These are phyloP conservation scores for Elaeis guineensis DNA, from an alignment of 176 grass and related monocot genomes.

Conservation along the genomic window DNA sequence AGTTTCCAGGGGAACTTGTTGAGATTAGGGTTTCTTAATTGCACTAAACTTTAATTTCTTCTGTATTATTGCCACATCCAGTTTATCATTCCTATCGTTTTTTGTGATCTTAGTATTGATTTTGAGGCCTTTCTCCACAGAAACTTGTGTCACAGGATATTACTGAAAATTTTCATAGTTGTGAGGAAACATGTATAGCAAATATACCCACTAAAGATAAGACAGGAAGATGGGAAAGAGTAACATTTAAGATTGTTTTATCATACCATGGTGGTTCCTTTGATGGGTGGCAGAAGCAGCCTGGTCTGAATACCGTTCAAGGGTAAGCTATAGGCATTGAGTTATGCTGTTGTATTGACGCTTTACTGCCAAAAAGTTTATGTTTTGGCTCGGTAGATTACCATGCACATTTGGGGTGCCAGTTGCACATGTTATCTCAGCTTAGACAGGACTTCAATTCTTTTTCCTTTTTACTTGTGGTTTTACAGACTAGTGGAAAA, in stretches of 20 bases:
- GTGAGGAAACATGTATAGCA: slow-evolving; percentile 9
- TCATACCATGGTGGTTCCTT: slow-evolving; percentile 77
- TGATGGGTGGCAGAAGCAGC: slow-evolving; percentile 96
- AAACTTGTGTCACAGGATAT: slow-evolving; percentile 6
- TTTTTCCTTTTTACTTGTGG: slow-evolving; percentile 2
- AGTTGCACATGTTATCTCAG: too few species aligned
- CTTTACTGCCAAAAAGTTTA: too few species aligned
- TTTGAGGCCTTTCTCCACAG: slow-evolving; percentile 23
- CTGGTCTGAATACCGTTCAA: slow-evolving; percentile 75
- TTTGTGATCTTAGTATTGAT: neutral
- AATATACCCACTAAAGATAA: slow-evolving; percentile 35
- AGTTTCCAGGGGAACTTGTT: too few species aligned
- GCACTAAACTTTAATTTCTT: too few species aligned
- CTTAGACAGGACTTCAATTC: too few species aligned
- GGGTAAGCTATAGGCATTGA: slow-evolving; percentile 45
- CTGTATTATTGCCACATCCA: too few species aligned
- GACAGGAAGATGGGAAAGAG: slow-evolving; percentile 75
- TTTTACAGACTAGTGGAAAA: slow-evolving; percentile 55
- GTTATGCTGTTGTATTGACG: too few species aligned
- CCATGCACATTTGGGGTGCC: too few species aligned
- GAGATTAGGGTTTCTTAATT: too few species aligned
- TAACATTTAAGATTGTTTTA: slow-evolving; percentile 73
- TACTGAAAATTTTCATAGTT: slow-evolving; percentile 16
- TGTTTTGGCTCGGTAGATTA: too few species aligned
- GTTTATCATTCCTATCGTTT: neutral